Conservation (phyloP, 495 filamentous ascomycete genomes). For the Neurospora pannonica region DNA sequence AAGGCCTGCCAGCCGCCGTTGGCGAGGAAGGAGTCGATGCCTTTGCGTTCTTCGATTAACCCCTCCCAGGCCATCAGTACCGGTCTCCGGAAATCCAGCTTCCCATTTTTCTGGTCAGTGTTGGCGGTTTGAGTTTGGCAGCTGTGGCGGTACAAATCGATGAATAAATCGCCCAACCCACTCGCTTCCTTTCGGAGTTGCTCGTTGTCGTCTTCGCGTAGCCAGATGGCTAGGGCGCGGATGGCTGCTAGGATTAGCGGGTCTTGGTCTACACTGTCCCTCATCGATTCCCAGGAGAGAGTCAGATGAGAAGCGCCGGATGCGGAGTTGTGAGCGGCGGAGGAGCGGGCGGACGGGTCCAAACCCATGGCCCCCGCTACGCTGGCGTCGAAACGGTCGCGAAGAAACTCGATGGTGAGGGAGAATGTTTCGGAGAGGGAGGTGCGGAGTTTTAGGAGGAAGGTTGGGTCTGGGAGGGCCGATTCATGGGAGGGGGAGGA, state of each 20-base stretch:
- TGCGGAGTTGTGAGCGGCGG: constrained; percentile 18
- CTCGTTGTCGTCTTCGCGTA: constrained; percentile 55
- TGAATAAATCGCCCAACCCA: constrained; percentile 48
- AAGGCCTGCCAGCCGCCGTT: constrained; percentile 43
- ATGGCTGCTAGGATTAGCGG: constrained; percentile 44
- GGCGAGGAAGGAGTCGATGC: constrained; percentile 33
- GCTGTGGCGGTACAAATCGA: constrained; percentile 41
- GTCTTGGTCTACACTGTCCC: constrained; percentile 26
- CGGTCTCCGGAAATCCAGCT: constrained; percentile 40
- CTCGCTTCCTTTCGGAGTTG: constrained; percentile 40
- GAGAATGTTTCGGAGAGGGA: constrained; percentile 50
- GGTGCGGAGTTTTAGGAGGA: constrained; percentile 47
- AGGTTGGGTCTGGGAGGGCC: constrained; percentile 30
- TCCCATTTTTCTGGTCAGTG: not conserved
- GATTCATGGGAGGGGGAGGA: not conserved
- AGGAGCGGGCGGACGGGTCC: constrained; percentile 34
- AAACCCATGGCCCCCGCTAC: constrained; percentile 44
- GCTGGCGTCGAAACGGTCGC: constrained; percentile 54
- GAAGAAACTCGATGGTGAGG: constrained; percentile 51
- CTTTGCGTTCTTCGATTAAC: constrained; percentile 31
- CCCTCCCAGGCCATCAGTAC: constrained; percentile 47
- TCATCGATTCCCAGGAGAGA: constrained; percentile 43
- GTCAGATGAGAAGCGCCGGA: constrained; percentile 25
- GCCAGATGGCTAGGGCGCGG: constrained; percentile 47
- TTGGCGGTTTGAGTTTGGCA: not conserved